Conservation (phyloP, 2,329 filamentous ascomycete genomes). For the Leptoxyphium fumago region DNA sequence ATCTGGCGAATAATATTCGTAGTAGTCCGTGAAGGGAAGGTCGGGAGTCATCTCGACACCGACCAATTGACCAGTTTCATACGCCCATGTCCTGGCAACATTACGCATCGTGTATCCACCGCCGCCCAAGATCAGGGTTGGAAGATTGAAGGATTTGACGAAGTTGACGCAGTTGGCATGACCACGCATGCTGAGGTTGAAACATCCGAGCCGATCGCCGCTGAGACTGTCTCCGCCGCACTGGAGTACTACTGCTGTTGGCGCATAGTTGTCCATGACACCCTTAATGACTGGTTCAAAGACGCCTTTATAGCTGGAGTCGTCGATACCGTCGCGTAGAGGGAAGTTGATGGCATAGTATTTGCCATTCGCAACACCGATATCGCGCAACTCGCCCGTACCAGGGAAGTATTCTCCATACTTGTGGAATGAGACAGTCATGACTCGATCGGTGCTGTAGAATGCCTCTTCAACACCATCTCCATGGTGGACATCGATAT, state of each 20-base stretch:
- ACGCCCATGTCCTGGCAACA: constrained; percentile 45
- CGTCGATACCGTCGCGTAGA: constrained; percentile 53
- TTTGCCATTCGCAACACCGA: constrained; percentile 52
- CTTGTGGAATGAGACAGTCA: constrained; percentile 60
- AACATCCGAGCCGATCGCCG: constrained; percentile 52
- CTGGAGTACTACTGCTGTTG: constrained; percentile 53
- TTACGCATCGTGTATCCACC: constrained; percentile 60
- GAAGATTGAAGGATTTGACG: constrained; percentile 52
- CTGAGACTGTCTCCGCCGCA: constrained; percentile 55
- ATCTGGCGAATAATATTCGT: constrained; percentile 60
- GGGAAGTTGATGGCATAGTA: constrained; percentile 57
- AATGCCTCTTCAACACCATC: constrained; percentile 59
- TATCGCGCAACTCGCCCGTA: constrained; percentile 53
- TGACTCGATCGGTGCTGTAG: constrained; percentile 56
- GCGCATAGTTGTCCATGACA: constrained; percentile 55
- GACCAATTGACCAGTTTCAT: constrained; percentile 65
- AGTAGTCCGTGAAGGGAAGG: constrained; percentile 95
- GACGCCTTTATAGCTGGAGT: constrained; percentile 51
- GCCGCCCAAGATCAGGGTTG: constrained; percentile 50
- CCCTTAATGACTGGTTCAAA: constrained; percentile 54
- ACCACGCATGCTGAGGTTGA: constrained; percentile 56
- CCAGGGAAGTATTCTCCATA: constrained; percentile 61
- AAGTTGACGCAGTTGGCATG: constrained; percentile 57
- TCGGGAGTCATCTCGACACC: constrained; percentile 66
- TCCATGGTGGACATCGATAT: constrained; percentile 54